Base-by-base conservation (phyloP, 805 yeast genomes). In the Torulaspora maleeae region DNA sequence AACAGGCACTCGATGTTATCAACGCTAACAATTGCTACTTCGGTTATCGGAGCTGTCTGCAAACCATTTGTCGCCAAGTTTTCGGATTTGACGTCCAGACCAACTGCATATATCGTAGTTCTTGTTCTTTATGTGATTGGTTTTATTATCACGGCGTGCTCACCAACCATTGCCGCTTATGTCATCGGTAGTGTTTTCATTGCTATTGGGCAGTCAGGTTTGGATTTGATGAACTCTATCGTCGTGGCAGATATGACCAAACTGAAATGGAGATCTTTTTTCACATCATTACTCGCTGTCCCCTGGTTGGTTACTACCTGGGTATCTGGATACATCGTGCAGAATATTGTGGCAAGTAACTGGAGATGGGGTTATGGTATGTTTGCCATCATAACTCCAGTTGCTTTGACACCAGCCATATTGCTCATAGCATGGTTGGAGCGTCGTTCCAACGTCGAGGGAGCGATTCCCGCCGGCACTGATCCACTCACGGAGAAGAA, bases 291-390 rank as follows among this genome's bases (percentile, higher is more conserved):
- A 12, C 63, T 70, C 8, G 56, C 70, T 30, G 47, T 70, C 10
- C 78, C 77, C 17, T 73, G 59, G 49, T 53, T 72, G 44, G 62
- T 68, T 49, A 73, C 66, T 42, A 62, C 69, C 17, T 73, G 75
- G 74, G 57, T 70, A 46, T 55, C 73, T n/a, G 77, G 76, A 42
- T 60, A 56, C 4, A 69, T 70, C 47, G 70, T 58, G 8, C 51
- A 55, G 4, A 60, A 63, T 27, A 57, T 74, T 17, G 54, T 63
- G 12, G 52, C 50, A 32, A 43, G 48, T 20, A 67, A 69, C 35
- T 77, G 82, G 82, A 67, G 78, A 58, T 72, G 76, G 75, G 80
- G 78, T 22, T 74, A 70, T 52, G 78, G 77, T 41, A 67, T 74
- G 60, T 76, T 76, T 63, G 69, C 74, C 17, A 66, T 75, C 34